Percentiles rank a stretch among this genome's conserved stretches.
These are phyloP conservation scores for Trichoderma harzianum DNA, from an alignment of 2,329 filamentous ascomycete genomes.

Conservation along the genomic window DNA sequence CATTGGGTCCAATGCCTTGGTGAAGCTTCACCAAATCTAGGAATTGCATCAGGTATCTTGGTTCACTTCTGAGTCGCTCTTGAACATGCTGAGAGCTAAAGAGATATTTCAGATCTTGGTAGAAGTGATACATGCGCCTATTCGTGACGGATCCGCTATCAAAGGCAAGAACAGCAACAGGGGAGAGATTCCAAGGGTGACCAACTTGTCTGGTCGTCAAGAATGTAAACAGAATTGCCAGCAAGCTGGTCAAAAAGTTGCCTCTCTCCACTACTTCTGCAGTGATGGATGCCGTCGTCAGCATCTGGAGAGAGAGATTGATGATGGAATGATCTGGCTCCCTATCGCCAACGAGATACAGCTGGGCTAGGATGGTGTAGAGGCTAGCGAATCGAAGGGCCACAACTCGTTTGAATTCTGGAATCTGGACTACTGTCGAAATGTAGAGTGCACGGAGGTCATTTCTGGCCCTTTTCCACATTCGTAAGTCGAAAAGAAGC, in stretches of 20 bases:
- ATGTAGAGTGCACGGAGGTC: conserved; percentile 93
- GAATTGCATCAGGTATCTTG: conserved; percentile 89
- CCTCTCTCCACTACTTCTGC: conserved; percentile 91
- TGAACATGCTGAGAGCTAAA: conserved; percentile 87
- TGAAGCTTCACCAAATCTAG: conserved; percentile 93
- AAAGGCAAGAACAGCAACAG: conserved; percentile 82
- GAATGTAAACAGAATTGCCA: conserved; percentile 97
- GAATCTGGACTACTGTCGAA: conserved; percentile 90
- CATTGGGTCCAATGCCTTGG: conserved; percentile 94
- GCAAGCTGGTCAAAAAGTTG: conserved; percentile 91
- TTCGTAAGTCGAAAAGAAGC: conserved; percentile 86
- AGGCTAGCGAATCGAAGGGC: conserved; percentile 91
- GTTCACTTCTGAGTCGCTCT: conserved; percentile 75
- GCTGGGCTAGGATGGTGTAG: conserved; percentile 87
- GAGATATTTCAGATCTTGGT: conserved; percentile 87
- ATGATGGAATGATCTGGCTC: conserved; percentile 99
- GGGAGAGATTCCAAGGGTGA: conserved; percentile 84
- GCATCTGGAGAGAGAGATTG: conserved; percentile 92
- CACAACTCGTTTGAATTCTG: conserved; percentile 91
- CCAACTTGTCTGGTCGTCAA: conserved; percentile 93
- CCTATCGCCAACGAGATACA: conserved; percentile 92
- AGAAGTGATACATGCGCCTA: conserved; percentile 95
- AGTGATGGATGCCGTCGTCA: conserved; percentile 95
- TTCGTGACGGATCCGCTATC: conserved; percentile 95
- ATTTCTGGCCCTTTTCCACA: conserved; percentile 95